A percentile compares a stretch with the other conserved stretches of the same genome.
phyloP scores from a whole-genome alignment of 768 basidiomycete genomes.

The Termitomyces sp. region DNA sequence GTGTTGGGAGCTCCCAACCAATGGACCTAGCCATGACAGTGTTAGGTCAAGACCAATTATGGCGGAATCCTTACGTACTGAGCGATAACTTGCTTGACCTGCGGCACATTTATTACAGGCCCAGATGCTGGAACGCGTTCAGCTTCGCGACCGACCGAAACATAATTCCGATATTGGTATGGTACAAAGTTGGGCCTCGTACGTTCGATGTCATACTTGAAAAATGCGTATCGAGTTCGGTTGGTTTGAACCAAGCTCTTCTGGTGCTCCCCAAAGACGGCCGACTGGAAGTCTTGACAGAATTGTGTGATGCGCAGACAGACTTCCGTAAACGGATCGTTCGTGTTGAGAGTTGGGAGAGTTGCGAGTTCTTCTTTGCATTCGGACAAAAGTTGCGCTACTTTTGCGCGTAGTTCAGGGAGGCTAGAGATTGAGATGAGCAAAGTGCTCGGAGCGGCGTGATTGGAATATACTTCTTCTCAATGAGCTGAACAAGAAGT shows the following conservation, averaged over 20 bases:
- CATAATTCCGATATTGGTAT: slow-evolving; percentile 1
- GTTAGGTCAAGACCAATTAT: not conserved
- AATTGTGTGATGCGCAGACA: slow-evolving; percentile 41
- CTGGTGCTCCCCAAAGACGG: slow-evolving; percentile 27
- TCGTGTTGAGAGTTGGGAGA: slow-evolving; percentile 36
- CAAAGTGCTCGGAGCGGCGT: too few species aligned
- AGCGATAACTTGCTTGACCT: slow-evolving; percentile 26
- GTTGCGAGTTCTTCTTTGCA: slow-evolving; percentile 27
- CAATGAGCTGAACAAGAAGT: slow-evolving; percentile 50
- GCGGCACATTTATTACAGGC: slow-evolving; percentile 9
- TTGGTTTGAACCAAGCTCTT: slow-evolving; percentile 34
- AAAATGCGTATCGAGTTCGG: slow-evolving; percentile 24
- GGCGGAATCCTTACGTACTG: slow-evolving; percentile 15
- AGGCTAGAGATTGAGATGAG: slow-evolving; percentile 32
- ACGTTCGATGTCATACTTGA: slow-evolving; percentile 29
- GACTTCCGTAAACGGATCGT: slow-evolving; percentile 43
- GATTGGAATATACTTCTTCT: slow-evolving; percentile 38
- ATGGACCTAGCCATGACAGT: slow-evolving; percentile 22
- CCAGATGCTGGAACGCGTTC: not conserved
- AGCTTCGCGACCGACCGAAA: not conserved
- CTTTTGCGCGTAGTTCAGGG: slow-evolving; percentile 37
- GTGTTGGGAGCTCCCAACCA: slow-evolving; percentile 32
- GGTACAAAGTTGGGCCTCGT: slow-evolving; percentile 40
- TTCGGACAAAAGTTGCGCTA: slow-evolving; percentile 33
- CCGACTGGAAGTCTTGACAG: slow-evolving; percentile 30